These are phyloP conservation scores for Fusarium sacchari DNA, from an alignment of 2,329 filamentous ascomycete genomes.

Conservation along the genomic window DNA sequence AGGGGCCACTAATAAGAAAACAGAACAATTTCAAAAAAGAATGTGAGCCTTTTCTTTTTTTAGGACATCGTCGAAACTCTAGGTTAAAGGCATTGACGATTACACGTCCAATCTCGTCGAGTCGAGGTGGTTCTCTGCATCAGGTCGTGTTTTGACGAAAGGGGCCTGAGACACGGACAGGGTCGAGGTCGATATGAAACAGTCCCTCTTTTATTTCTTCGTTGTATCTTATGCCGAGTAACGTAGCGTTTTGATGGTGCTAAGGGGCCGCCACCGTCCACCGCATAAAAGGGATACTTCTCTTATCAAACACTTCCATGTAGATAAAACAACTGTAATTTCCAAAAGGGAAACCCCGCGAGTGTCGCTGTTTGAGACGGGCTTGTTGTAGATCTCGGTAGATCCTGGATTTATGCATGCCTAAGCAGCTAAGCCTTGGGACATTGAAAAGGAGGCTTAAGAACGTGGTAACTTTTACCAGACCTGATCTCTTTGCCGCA, in stretches of 20 bases:
- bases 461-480: slow-evolving; percentile 1
- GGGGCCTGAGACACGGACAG: slow-evolving; percentile 38
- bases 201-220: slow-evolving; percentile 28
- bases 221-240: not conserved
- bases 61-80: slow-evolving; percentile 28
- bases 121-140: slow-evolving; percentile 15
- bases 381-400: slow-evolving; percentile 23
- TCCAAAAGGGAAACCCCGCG: slow-evolving; percentile 2
- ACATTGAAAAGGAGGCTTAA: slow-evolving; percentile 9
- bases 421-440: not conserved
- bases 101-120: not conserved
- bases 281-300: slow-evolving; percentile 6
- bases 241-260: not conserved
- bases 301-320: slow-evolving; percentile 6
- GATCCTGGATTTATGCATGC: slow-evolving; percentile 22
- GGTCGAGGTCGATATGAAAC: slow-evolving; percentile 40
- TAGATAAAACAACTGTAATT: slow-evolving; percentile 25
- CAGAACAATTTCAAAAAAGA: not conserved
- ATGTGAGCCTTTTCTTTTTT: slow-evolving; percentile 31
- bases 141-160: slow-evolving; percentile 36
- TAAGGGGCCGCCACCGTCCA: slow-evolving; percentile 8
- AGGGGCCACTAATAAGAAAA: slow-evolving; percentile 25
- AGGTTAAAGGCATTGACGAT: slow-evolving; percentile 32
- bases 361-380: not conserved
- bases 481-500: not conserved